Conservation (phyloP, 768 basidiomycete genomes). For the Boletus vermiculosoides region DNA sequence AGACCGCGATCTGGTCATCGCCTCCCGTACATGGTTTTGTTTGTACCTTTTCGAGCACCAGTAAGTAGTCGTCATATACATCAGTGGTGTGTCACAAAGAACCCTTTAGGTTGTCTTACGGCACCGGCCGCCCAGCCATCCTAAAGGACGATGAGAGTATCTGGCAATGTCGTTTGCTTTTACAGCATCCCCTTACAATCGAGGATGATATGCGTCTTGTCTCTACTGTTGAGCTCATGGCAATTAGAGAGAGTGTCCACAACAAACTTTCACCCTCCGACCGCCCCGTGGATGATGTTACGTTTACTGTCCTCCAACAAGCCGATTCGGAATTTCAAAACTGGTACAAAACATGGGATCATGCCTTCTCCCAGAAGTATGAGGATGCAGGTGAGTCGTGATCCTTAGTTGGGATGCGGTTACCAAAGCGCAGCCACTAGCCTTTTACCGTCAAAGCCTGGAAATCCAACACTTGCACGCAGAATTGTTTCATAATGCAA, state of each 20-base stretch:
- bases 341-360: conserved; percentile 84
- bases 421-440: conserved; percentile 36
- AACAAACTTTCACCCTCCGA: conserved; percentile 81
- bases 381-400: conserved; percentile 66
- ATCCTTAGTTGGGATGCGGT: conserved; percentile 4
- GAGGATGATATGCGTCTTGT: conserved; percentile 94
- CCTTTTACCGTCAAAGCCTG: conserved; percentile 84
- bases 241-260: conserved; percentile 81
- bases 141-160: conserved; percentile 93
- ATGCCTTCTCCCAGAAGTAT: conserved; percentile 76
- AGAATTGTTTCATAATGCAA: conserved; percentile 84
- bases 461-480: conserved; percentile 87
- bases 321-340: conserved; percentile 76
- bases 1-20: conserved; percentile 79
- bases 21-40: conserved; percentile 89
- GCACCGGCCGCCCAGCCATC: conserved; percentile 90
- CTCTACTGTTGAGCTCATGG: conserved; percentile 91
- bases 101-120: conserved; percentile 79
- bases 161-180: conserved; percentile 69
- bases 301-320: conserved; percentile 66
- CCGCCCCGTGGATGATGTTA: conserved; percentile 68
- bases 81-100: not conserved
- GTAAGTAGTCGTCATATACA: conserved; percentile 43
- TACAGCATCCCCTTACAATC: conserved; percentile 85
- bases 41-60: conserved; percentile 93